Evolutionary conservation across 2,329 filamentous ascomycete genomes (phyloP), one percentile per base, ranked within the genome.

Genomic region (Tolypocladium tundrense): DNA sequence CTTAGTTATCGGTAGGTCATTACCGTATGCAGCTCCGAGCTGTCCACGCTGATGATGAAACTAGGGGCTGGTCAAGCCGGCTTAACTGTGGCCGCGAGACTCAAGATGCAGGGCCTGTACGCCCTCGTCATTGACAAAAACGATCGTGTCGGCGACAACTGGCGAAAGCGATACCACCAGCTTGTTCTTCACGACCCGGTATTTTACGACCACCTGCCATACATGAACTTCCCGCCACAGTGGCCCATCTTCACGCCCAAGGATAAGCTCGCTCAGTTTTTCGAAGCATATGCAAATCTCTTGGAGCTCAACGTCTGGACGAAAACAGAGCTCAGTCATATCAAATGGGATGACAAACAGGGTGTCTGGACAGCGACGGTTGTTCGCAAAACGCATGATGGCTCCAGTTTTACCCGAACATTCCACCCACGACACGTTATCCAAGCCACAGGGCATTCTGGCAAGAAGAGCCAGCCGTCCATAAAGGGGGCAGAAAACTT

Each of bases 221-320:
- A 87, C 66, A 63, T 90, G 4, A 72, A 73, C 0, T 90, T 88
- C 66, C 87, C 86, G 0, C 66, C 77, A 0, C 78, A 79, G 56
- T 90, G 86, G 86, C 86, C 86, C 4, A 73, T 87, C 19, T 90
- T 87, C 68, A 88, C 85, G 0, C 85, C 86, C 6, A 89, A 88
- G 66, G 86, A 89, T 68, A 89, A 89, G 65, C 73, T 88, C 0
- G 87, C 77, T 1, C 83, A 88, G 50, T 90, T 83, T 71, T 84
- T 89, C 60, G 85, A 88, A 62, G 73, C 79, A 0, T 89, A 90
- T 62, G 86, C 80, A 0, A 78, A 74, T 6, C 69, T 83, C 0
- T 74, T 89, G n/a, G 87, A 90, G 63, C 76, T 90, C 45, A 86
- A 88, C 60, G 79, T 88, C 33, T 88, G 86, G 86, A 81, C 76